Conservation (phyloP, 306 rosid genomes). For the Dalbergia cultrata region DNA sequence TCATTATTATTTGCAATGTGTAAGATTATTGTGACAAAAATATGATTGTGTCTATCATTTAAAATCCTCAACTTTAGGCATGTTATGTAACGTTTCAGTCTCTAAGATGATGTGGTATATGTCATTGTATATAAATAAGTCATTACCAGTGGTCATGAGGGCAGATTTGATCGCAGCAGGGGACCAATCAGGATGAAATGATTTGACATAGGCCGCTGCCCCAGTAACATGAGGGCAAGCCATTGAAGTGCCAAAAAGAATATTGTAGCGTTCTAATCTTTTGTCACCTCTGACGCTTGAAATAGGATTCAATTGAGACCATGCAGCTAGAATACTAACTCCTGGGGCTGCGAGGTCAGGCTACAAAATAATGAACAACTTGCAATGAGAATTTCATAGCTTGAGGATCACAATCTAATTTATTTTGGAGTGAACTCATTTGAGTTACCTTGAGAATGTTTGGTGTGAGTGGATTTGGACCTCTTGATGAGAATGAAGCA, state of each 20-base stretch:
- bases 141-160: constrained; percentile 58
- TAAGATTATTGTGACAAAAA: too few relatives aligned
- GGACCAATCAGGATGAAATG: constrained; percentile 64
- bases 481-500: constrained; percentile 60
- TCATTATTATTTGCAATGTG: too few relatives aligned
- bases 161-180: constrained; percentile 61
- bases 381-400: background rate
- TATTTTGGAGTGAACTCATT: background rate
- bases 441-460: constrained; percentile 61
- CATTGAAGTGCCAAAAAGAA: constrained; percentile 63
- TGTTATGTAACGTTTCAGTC: too few relatives aligned
- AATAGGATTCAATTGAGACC: constrained; percentile 29
- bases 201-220: constrained; percentile 63
- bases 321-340: constrained; percentile 57
- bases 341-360: constrained; percentile 66
- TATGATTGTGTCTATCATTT: too few relatives aligned
- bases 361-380: constrained; percentile 34
- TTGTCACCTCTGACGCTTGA: constrained; percentile 28
- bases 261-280: constrained; percentile 9
- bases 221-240: constrained; percentile 63
- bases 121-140: background rate
- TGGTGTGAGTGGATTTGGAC: constrained; percentile 56
- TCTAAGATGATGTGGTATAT: too few relatives aligned
- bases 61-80: too few relatives aligned
- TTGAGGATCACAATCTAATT: background rate